Evolutionary conservation across 208 protist species (phyloP), one percentile per base, ranked within the genome.

Genomic region (Trichomonas gallinae): DNA sequence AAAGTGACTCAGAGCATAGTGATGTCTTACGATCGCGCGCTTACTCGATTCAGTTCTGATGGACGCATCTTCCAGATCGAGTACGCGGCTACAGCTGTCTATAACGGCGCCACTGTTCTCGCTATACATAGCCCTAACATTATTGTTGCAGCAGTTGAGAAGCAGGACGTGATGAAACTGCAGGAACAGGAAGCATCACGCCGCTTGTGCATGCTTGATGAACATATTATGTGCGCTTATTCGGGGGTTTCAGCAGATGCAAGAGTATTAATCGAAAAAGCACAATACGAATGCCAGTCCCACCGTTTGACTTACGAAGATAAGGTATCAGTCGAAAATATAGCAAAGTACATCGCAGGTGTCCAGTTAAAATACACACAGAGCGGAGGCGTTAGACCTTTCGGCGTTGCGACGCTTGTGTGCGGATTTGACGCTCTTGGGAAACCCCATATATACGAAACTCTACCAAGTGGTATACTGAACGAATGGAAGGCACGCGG

Each of bases 31-130:
- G 58, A 45, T 4, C 96, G 99, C 96, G 99, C 99, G 34, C 99
- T 99, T 96, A 99, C 99, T 96, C 99, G 99, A 82, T 99, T 99
- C 97, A 99, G 99, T 44, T 99, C 99, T 31, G 99, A 99, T 98
- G 99, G 99, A 40, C 99, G 99, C 97, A 98, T 99, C 10, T 99
- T 99, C 97, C 99, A 99, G 98, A 99, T 99, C 11, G 99, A 99
- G 98, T 99, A 99, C 97, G 99, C 99, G 44, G 98, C 99, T 96
- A 99, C 99, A 97, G 99, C 99, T 40, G 99, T 99, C 13, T 98
- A 99, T 96, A 99, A 99, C 97, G 99, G 99, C 85, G 98, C 97
- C 0, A 98, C 98, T 38, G 98, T 98, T 45, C 98, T 97, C n/a
- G 97, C 97, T 31, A 63, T 97, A 34, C 96, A 96, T n/a, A 98